Conservation (phyloP, 2,329 filamentous ascomycete species). For the Colletotrichum truncatum region DNA sequence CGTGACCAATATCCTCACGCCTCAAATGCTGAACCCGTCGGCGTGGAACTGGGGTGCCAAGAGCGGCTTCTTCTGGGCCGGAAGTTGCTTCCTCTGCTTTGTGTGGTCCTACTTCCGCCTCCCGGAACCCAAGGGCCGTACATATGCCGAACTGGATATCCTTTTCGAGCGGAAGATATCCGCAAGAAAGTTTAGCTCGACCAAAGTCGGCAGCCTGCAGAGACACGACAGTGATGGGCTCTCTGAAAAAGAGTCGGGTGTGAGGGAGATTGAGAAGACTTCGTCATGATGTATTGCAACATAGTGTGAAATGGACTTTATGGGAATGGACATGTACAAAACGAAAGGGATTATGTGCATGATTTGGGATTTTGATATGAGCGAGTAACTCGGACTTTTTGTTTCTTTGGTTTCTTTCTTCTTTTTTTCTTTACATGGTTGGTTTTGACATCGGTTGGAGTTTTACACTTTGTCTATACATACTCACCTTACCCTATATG, state of each 20-base stretch:
- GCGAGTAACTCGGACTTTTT: no score
- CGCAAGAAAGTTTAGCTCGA: slow-evolving; percentile 49
- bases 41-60: slow-evolving; percentile 59
- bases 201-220: neutral
- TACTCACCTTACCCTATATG: no score
- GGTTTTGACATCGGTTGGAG: no score
- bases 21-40: slow-evolving; percentile 56
- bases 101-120: slow-evolving; percentile 62
- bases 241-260: slow-evolving; percentile 4
- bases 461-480: no score
- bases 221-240: neutral
- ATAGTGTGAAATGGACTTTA: no score
- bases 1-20: slow-evolving; percentile 54
- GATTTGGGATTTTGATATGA: no score
- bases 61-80: slow-evolving; percentile 56
- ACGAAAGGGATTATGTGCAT: no score
- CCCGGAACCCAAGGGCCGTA: slow-evolving; percentile 63
- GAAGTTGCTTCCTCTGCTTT: slow-evolving; percentile 53
- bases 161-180: slow-evolving; percentile 58
- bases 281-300: neutral
- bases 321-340: neutral
- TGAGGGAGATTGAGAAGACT: slow-evolving; percentile 18
- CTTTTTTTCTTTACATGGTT: no score
- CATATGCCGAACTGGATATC: slow-evolving; percentile 63
- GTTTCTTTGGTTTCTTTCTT: no score